phyloP scores from a whole-genome alignment of 2,329 filamentous ascomycete genomes.

The Diaporthe ilicicola region DNA sequence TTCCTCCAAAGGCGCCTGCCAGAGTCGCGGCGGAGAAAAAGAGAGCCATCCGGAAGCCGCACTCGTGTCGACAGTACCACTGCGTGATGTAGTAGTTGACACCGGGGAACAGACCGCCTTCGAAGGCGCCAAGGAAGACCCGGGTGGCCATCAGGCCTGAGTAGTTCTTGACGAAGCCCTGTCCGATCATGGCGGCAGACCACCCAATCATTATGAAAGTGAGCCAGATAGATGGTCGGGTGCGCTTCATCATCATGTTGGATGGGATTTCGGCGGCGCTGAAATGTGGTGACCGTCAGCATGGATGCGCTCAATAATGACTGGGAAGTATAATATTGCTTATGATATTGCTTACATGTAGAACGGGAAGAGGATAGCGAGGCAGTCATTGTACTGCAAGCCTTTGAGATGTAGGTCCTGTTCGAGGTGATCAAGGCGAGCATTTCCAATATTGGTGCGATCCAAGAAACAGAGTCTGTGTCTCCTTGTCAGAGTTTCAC shows the following conservation, averaged over 20 bases:
- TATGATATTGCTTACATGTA: constrained; percentile 47
- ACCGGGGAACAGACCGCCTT: constrained; percentile 69
- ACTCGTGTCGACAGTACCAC: constrained; percentile 69
- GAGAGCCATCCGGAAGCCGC: constrained; percentile 67
- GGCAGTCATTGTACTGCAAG: constrained; percentile 45
- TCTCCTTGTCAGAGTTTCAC: background rate
- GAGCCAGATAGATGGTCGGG: constrained; percentile 61
- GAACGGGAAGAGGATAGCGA: constrained; percentile 62
- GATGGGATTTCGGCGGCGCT: constrained; percentile 57
- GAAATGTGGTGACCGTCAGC: background rate
- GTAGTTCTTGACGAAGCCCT: constrained; percentile 63
- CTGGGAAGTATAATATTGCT: background rate
- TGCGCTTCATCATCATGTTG: constrained; percentile 64
- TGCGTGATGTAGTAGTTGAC: constrained; percentile 62
- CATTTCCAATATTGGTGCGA: constrained; percentile 58
- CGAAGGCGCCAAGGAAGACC: constrained; percentile 66
- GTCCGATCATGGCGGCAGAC: constrained; percentile 42
- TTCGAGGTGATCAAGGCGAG: constrained; percentile 46
- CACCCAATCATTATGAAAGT: constrained; percentile 55
- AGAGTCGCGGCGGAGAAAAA: constrained; percentile 66
- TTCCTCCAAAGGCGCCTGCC: constrained; percentile 69
- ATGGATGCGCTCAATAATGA: constrained; percentile 34
- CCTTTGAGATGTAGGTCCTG: constrained; percentile 39
- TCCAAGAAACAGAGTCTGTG: constrained; percentile 49
- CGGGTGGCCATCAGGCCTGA: constrained; percentile 57